Evolutionary conservation across 2,329 filamentous ascomycete species (phyloP).

Genomic region (Neofusicoccum sp.): DNA sequence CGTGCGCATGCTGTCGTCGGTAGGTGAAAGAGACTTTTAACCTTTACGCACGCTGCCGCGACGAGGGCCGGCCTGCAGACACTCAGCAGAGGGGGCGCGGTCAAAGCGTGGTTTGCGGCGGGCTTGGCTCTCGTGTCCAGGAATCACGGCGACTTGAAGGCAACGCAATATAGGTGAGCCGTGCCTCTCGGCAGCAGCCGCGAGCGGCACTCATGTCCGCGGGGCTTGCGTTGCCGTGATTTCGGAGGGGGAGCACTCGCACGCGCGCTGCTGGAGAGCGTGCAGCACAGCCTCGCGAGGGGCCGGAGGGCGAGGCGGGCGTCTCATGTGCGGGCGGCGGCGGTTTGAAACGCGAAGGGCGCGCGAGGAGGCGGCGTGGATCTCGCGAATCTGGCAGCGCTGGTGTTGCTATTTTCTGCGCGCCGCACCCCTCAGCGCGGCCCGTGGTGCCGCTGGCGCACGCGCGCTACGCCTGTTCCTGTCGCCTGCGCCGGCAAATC

Average conservation of each 20-base stretch:
- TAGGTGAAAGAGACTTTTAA: neutral
- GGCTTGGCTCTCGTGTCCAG: conserved; percentile 11
- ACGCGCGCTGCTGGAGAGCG: neutral
- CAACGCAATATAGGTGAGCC: neutral
- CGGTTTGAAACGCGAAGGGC: neutral
- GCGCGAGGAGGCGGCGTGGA: neutral
- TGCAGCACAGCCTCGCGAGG: neutral
- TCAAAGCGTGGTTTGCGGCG: neutral
- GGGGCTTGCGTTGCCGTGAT: neutral
- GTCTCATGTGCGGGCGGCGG: neutral
- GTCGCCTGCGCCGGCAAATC: neutral
- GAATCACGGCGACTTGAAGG: neutral
- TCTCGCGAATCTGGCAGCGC: conserved; percentile 12
- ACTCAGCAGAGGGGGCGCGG: neutral
- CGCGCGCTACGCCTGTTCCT: conserved; percentile 16
- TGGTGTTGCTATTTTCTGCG: neutral
- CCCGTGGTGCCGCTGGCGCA: neutral
- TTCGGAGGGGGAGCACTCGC: neutral
- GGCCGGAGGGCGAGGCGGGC: neutral
- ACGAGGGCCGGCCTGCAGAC: neutral
- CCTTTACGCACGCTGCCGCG: neutral
- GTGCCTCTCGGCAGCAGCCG: neutral
- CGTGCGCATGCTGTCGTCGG: neutral
- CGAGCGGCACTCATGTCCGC: neutral
- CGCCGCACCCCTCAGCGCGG: neutral